Evolutionary conservation across 768 basidiomycete genomes (phyloP), one percentile per base, ranked within the genome.

Genomic region (Boletus subparvulus): DNA sequence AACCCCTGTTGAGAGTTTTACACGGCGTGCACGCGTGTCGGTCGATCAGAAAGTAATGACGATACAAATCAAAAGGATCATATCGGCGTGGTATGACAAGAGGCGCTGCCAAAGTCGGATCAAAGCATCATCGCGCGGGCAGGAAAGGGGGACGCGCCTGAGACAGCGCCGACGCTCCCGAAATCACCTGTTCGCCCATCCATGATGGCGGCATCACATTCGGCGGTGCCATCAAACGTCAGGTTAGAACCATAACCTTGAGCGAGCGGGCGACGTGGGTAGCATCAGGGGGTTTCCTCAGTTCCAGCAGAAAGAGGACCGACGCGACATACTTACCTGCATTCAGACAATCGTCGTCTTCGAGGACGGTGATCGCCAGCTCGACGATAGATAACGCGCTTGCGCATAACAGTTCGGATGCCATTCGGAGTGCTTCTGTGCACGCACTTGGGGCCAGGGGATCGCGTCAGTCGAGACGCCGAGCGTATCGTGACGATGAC

Each of bases 151-250:
- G 42, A 62, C 62, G 40, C 63, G 86, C 89, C 88, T 68, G 85
- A 77, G 30, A 88, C 77, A 4, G 90, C 91, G 43, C 88, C 92
- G 17, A 86, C 80, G 61, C 86, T 83, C 28, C 89, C 91, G 66
- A 88, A 93, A n/a, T 73, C 69, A 21, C 70, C 65, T 0, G 70
- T 68, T 43, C 65, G 68, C 24, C 81, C 80, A 21, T 75, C 73
- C 84, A 90, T 89, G 54, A 92, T 75, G 13, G 88, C 80, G 9
- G 91, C 90, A 62, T 93, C 91, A 62, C 91, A 92, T 72, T 93
- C 91, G 17, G 92, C 90, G 3, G 74, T 75, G 14, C 92, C 90
- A n/a, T 81, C 76, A 4, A 86, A 60, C 0, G 88, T 91, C 45
- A 93, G 74, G 68, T 92, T 93, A 2, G 91, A 90, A 5, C 92